These are phyloP conservation scores for Aspergillus terreus DNA, from an alignment of 2,329 filamentous ascomycete genomes.

Conservation along the genomic window DNA sequence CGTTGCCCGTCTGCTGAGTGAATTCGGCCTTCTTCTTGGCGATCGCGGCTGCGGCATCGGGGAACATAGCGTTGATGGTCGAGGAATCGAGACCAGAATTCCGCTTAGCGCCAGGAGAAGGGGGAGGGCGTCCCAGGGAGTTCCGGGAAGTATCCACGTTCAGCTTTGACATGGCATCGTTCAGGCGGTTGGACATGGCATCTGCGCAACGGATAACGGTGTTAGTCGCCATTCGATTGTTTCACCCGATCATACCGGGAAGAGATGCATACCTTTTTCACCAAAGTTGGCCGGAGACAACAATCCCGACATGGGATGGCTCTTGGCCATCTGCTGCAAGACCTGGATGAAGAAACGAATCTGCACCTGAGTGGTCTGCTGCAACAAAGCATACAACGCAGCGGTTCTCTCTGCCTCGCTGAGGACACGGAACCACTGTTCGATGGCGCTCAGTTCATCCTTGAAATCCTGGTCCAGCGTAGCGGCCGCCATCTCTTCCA, in stretches of 20 bases:
- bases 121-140: conserved; percentile 76
- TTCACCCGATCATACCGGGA: background rate
- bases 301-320: conserved; percentile 92
- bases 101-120: conserved; percentile 76
- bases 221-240: too few relatives aligned
- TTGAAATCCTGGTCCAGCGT: conserved; percentile 99
- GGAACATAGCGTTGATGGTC: conserved; percentile 98
- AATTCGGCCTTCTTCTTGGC: conserved; percentile 97
- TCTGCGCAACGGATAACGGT: conserved; percentile 52
- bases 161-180: conserved; percentile 93
- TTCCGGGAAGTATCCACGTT: conserved; percentile 83
- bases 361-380: conserved; percentile 98
- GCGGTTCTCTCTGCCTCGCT: conserved; percentile 96
- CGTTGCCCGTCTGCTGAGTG: conserved; percentile 88
- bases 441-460: conserved; percentile 96
- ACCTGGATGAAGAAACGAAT: conserved; percentile 99
- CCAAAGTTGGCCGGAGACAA: conserved; percentile 88
- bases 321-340: conserved; percentile 97
- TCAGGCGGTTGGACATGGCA: conserved; percentile 93
- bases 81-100: conserved; percentile 91
- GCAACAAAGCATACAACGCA: conserved; percentile 87
- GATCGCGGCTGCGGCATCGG: conserved; percentile 96
- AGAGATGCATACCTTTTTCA: conserved; percentile 70
- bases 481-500: conserved; percentile 98
- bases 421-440: conserved; percentile 98